These are phyloP conservation scores for Microdochium bolleyi DNA, from an alignment of 2,329 filamentous ascomycete genomes.

Conservation along the genomic window DNA sequence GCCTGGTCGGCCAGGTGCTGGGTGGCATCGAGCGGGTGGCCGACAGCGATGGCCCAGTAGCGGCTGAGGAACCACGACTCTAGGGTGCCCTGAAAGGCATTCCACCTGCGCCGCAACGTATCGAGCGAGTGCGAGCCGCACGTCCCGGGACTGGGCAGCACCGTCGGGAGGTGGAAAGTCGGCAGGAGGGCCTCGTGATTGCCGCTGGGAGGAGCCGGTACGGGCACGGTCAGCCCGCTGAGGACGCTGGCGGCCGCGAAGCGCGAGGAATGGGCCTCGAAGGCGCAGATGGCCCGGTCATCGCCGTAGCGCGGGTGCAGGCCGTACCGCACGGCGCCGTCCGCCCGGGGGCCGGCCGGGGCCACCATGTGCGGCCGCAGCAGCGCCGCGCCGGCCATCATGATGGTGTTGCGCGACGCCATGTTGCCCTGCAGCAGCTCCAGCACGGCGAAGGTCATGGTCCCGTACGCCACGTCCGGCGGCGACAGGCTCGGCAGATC, in stretches of 20 bases:
- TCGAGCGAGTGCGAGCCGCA: too few relatives aligned
- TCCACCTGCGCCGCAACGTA: not conserved
- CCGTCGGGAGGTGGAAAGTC: not conserved
- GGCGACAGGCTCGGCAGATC: not conserved
- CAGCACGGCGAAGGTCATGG: not conserved
- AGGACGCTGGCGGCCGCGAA: not conserved
- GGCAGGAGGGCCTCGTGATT: not conserved
- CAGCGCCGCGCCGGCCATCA: not conserved
- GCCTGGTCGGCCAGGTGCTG: not conserved
- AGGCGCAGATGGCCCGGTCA: not conserved
- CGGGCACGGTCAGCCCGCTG: not conserved
- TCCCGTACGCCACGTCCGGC: not conserved
- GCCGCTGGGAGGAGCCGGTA: too few relatives aligned
- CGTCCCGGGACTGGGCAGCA: not conserved
- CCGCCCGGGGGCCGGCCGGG: not conserved
- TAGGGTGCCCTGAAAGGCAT: not conserved
- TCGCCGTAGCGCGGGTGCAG: not conserved
- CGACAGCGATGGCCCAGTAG: not conserved
- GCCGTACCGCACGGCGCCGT: not conserved
- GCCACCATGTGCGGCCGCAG: not conserved
- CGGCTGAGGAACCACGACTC: not conserved
- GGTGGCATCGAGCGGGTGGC: not conserved
- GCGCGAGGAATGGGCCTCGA: not conserved
- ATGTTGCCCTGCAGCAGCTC: not conserved
- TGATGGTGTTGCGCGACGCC: not conserved